Evolutionary conservation across 805 yeast species (phyloP).

Genomic region (Cyberlindnera xishuangbannaensis): DNA sequence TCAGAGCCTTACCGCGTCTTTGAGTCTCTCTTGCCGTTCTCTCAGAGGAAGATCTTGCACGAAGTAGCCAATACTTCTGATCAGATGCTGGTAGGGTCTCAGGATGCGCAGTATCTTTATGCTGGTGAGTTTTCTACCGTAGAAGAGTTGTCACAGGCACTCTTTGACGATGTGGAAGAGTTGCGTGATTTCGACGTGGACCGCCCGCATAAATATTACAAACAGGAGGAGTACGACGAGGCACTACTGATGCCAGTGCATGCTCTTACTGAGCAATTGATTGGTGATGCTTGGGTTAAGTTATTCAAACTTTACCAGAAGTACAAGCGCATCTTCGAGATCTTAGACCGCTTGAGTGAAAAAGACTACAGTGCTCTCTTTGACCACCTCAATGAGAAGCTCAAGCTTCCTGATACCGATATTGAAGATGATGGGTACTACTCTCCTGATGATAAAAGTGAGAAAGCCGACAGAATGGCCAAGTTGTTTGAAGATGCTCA

Average conservation of each 20-base stretch:
- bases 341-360: conserved; percentile 13
- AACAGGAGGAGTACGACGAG: conserved; percentile 8
- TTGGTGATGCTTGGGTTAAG: conserved; percentile 7
- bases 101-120: conserved; percentile 5
- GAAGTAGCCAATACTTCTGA: conserved; percentile 4
- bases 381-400: conserved; percentile 13
- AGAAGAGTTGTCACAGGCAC: conserved; percentile 8
- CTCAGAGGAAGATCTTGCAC: neutral
- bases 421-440: conserved; percentile 1
- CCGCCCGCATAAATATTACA: conserved; percentile 4
- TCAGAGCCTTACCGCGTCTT: neutral
- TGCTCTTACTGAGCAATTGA: conserved; percentile 10
- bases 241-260: conserved; percentile 8
- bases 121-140: conserved; percentile 12
- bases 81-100: neutral
- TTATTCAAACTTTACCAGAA: conserved; percentile 5
- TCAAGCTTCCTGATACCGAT: conserved; percentile 1
- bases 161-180: conserved; percentile 13
- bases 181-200: conserved; percentile 8
- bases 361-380: conserved; percentile 17
- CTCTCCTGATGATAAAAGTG: too few species aligned
- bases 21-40: neutral
- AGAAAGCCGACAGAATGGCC: too few species aligned
- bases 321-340: conserved; percentile 11
- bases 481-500: neutral